These are phyloP conservation scores for Orbilia quercus DNA, from an alignment of 2,329 filamentous ascomycete species.

Conservation along the genomic window DNA sequence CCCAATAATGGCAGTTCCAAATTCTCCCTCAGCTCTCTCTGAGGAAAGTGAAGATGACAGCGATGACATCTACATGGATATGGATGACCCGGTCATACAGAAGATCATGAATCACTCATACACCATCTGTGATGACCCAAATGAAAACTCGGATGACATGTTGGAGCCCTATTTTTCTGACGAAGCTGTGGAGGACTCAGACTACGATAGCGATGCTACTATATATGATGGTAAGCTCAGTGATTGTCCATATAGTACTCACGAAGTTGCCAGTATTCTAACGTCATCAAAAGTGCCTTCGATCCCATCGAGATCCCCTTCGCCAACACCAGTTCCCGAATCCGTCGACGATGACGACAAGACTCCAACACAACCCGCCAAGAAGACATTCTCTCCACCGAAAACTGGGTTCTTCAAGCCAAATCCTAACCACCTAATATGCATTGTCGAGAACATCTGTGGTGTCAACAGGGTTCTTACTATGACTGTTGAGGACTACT, in stretches of 20 bases:
- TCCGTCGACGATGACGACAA: conserved; percentile 39
- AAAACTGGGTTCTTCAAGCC: conserved; percentile 47
- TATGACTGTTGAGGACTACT: conserved; percentile 47
- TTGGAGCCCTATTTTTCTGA: conserved; percentile 53
- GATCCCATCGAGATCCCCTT: conserved; percentile 49
- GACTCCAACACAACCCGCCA: conserved; percentile 42
- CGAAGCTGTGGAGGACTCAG: conserved; percentile 42
- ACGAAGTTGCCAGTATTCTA: conserved; percentile 22
- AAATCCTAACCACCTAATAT: conserved; percentile 39
- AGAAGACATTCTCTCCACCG: conserved; percentile 35
- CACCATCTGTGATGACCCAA: conserved; percentile 45
- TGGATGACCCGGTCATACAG: conserved; percentile 50
- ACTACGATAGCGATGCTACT: conserved; percentile 53
- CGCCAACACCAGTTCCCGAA: conserved; percentile 48
- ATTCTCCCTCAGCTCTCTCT: conserved; percentile 46
- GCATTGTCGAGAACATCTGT: conserved; percentile 44
- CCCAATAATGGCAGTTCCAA: conserved; percentile 16
- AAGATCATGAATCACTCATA: conserved; percentile 55
- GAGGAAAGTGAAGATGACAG: conserved; percentile 49
- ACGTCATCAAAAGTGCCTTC: conserved; percentile 34
- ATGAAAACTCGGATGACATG: conserved; percentile 53
- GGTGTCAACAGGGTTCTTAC: conserved; percentile 40
- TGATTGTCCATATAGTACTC: neutral
- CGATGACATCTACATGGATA: conserved; percentile 55
- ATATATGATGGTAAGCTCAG: conserved; percentile 45